Evolutionary conservation across 2,329 filamentous ascomycete genomes (phyloP), one percentile per base, ranked within the genome.

Genomic region (Fusarium falciforme): DNA sequence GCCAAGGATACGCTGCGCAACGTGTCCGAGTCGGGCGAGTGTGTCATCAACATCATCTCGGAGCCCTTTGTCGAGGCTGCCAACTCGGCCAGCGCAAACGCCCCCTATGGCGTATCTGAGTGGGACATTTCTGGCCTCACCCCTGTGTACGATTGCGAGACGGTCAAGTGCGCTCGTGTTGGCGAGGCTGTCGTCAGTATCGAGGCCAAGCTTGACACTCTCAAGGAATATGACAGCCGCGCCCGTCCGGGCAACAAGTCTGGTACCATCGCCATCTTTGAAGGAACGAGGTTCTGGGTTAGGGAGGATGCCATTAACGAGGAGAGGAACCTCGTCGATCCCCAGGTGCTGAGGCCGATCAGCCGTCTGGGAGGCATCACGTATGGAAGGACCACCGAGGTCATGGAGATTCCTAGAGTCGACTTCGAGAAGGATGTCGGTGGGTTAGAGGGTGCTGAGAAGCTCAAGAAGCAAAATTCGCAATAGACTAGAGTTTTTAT

Each of bases 11-110:
- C 93, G 40, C 85, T 97, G 63, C 87, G 86, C 77, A 97, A 97
- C 80, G 84, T 98, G 66, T 78, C 88, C 10, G 93, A 93, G 40
- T 91, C 89, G 0, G 85, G 88, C 54, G 94, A 98, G 84, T 96
- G 93, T 83, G 90, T 91, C 67, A 92, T 98, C 84, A 98, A 96
- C 84, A 93, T 98, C 79, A 93, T 98, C 79, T 91, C 89, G 10
- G 95, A 98, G 84, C 89, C 92, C 80, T 97, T 92, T 80, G 79
- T 96, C 79, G 95, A 98, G 85, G 95, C 95, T 0, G 95, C 95
- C 57, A 98, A 98, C 82, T 87, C 91, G n/a, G 90, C 92, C 4
- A 88, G 88, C 57, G 90, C 97, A 77, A 94, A 98, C 81, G 89
- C 94, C 0, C 95, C 95, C 0, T 91, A 91, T 71, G 94, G 93